Conservation (phyloP, 805 yeast species). For the Hanseniaspora lindneri region DNA sequence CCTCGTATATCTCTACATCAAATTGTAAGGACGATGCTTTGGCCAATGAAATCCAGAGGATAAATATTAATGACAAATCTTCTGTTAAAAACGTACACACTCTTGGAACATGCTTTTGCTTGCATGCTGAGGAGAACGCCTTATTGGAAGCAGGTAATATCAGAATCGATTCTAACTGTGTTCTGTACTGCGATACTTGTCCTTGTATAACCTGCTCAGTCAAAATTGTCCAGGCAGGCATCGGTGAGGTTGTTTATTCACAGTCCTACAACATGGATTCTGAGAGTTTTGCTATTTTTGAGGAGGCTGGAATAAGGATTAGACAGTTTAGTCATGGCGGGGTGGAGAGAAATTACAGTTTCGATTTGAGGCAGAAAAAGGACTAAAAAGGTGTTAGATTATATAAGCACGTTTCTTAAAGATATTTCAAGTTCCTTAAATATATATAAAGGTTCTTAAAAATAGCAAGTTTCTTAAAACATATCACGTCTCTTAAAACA, state of each 20-base stretch:
- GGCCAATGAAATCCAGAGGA: no score
- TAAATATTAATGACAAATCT: no score
- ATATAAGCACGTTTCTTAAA: no score
- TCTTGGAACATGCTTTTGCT: constrained; percentile 74
- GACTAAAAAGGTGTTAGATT: no score
- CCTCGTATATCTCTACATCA: background rate
- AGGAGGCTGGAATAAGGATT: constrained; percentile 58
- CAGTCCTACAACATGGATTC: constrained; percentile 88
- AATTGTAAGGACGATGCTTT: no score
- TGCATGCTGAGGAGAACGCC: constrained; percentile 97
- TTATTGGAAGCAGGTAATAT: constrained; percentile 87
- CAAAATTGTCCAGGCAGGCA: constrained; percentile 87
- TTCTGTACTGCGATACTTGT: constrained; percentile 86
- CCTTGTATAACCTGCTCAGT: constrained; percentile 95
- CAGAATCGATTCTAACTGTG: constrained; percentile 45
- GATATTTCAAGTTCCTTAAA: no score
- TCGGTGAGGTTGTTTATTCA: constrained; percentile 82
- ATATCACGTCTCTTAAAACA: no score
- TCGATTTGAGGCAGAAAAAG: no score
- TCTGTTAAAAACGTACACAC: constrained; percentile 24
- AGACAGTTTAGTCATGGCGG: constrained; percentile 39
- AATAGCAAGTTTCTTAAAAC: no score
- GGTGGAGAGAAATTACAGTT: background rate
- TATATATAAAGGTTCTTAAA: no score
- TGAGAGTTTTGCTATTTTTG: constrained; percentile 56